Evolutionary conservation across 2,329 filamentous ascomycete genomes (phyloP), one percentile per base, ranked within the genome.

Genomic region (Fusarium heterosporum): DNA sequence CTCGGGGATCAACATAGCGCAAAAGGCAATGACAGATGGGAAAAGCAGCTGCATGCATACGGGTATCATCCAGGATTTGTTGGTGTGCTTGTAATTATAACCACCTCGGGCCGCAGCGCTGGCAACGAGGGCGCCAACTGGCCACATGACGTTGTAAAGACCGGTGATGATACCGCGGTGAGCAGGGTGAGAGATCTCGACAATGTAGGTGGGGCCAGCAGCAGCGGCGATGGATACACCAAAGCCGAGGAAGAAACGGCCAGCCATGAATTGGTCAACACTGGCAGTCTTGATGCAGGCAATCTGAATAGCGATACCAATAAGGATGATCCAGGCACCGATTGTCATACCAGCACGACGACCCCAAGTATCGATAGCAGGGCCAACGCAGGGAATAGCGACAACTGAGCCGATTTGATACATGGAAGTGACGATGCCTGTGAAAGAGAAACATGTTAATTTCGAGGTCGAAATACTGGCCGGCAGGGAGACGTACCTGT

Each of bases 161-260:
- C 86, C 89, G 1, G 87, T 88, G 66, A 89, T 79, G 22, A 79
- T 58, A 54, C 82, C 82, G 29, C 82, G 79, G 46, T 80, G 81
- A 6, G 80, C 80, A 4, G 82, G 82, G 62, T 83, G 80, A 34
- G 78, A 78, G 29, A 83, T 77, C 63, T 84, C 82, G 12, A 83
- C 78, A 30, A 83, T 80, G 62, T 83, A 83, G 55, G 80, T 79
- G 8, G 82, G 82, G 2, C 81, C 82, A 8, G 82, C 81, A 2
- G 80, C 78, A 2, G 80, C 78, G 17, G 80, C 80, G 53, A 84
- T 81, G 19, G 78, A 77, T 51, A 84, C 82, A 54, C 83, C 83
- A 61, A 89, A 89, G 36, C 87, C 87, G 3, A 89, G 82, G 36
- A 89, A 76, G 76, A 89, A 89, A 7, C 86, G 83, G 6, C 86